Evolutionary conservation across 768 basidiomycete species (phyloP), one percentile per base, ranked within the genome.

Genomic region (Mycena leptocephala): DNA sequence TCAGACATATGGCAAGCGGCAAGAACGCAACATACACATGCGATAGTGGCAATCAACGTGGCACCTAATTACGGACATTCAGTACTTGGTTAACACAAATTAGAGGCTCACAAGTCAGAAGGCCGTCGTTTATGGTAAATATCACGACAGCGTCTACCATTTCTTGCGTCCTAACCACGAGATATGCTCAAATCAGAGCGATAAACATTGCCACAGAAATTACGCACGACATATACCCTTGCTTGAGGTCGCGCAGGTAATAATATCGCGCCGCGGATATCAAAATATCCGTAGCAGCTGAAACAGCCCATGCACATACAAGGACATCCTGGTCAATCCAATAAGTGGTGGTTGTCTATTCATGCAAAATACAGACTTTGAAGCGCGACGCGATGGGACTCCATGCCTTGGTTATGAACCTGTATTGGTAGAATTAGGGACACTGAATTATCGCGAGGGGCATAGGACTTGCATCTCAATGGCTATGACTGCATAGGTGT

Each of bases 61-160:
- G 58, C 73, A 24, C 65, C 63, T 43, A 20, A 43, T 9, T 9
- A 6, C 7, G 5, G 43, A 9, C 16, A 43, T 9, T 43, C 43
- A 43, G 18, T 16, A 43, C 43, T 22, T 10, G 3, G 46, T 11
- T 2, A 32, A 32, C 3, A 10, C 9, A 20, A 3, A 20, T n/a
- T 2, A 26, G 32, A 6, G 3, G 16, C 7, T 61, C n/a, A 71
- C 71, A 72, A 43, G 71, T 72, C 2, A 65, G 39, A 33, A n/a
- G 24, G n/a, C 66, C 73, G 48, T 69, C 65, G n/a, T 68, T 69
- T 33, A 74, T 74, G 28, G 73, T 69, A 32, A 74, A 68, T 13
- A 68, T 33, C 10, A 68, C 55, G 2, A 75, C 73, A 18, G 59
- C 66, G 14, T 75, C 73, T 13, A 68, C 65, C n/a, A 69, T 59